Conservation (phyloP, 2,329 filamentous ascomycete species). For the Pseudogymnoascus sp. region DNA sequence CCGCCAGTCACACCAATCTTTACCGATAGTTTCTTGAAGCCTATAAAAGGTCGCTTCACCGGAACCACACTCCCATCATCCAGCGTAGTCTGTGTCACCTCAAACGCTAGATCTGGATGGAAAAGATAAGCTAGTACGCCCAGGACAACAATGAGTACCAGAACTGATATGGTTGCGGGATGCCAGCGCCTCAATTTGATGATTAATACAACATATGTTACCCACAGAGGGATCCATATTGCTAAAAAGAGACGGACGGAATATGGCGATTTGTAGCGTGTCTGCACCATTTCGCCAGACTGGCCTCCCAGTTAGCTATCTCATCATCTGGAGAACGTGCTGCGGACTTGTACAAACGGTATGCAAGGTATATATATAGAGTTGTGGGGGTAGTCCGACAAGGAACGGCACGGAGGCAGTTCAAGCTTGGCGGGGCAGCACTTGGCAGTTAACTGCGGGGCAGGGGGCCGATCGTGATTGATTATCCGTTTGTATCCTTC, state of each 20-base stretch:
- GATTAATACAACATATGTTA: not conserved
- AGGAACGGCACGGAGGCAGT: not conserved
- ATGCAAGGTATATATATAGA: not conserved
- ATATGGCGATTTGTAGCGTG: not conserved
- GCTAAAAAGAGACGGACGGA: not conserved
- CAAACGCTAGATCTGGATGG: not conserved
- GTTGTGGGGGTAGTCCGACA: not conserved
- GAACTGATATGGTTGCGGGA: not conserved
- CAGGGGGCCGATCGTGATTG: not conserved
- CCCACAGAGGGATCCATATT: not conserved
- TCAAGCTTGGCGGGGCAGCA: not conserved
- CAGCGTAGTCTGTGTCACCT: not conserved
- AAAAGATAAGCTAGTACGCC: not conserved
- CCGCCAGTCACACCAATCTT: not conserved
- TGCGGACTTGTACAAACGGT: not conserved
- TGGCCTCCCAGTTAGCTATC: not conserved
- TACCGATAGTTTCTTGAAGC: not conserved
- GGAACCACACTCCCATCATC: not conserved
- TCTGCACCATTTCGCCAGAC: not conserved
- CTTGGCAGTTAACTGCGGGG: not conserved
- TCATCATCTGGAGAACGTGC: not conserved
- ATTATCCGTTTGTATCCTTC: not conserved
- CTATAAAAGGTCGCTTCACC: not conserved
- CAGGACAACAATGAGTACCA: not conserved
- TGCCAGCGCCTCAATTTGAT: not conserved